These are phyloP conservation scores for Backusella psychrophila DNA, from an alignment of 192 early-diverging fungal genomes.

Conservation along the genomic window DNA sequence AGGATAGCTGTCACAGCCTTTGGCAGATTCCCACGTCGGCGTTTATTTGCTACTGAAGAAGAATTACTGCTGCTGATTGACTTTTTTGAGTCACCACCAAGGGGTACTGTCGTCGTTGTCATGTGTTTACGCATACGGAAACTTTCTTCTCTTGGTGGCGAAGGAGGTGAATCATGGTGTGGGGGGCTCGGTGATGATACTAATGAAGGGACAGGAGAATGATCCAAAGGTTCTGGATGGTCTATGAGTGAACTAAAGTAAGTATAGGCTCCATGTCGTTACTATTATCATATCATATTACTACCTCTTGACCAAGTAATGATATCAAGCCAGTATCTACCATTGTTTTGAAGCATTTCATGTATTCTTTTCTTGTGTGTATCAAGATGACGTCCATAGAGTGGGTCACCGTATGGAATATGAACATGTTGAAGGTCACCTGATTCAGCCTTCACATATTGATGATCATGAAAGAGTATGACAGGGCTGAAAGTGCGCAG, in stretches of 20 bases:
- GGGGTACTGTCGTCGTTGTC: background rate
- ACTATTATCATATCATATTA: background rate
- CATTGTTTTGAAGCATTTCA: conserved; percentile 33
- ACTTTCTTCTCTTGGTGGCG: conserved; percentile 7
- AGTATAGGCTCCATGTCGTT: background rate
- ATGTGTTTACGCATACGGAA: background rate
- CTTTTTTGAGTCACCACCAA: conserved; percentile 10
- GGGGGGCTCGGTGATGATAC: conserved; percentile 20
- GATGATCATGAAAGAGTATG: conserved; percentile 38
- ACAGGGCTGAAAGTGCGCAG: conserved; percentile 32
- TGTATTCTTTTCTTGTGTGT: conserved; percentile 26
- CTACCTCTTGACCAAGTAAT: conserved; percentile 20
- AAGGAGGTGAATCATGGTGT: conserved; percentile 1
- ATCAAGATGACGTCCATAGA: conserved; percentile 25
- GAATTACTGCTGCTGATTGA: background rate
- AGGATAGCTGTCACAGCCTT: conserved; percentile 40
- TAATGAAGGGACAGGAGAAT: conserved; percentile 17
- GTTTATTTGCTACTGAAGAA: conserved; percentile 16
- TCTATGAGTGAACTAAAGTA: background rate
- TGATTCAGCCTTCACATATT: conserved; percentile 26
- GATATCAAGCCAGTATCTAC: conserved; percentile 27
- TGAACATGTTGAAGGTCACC: conserved; percentile 26
- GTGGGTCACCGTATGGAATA: conserved; percentile 28
- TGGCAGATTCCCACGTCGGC: conserved; percentile 39
- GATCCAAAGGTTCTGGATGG: conserved; percentile 6